Evolutionary conservation across 768 basidiomycete genomes (phyloP), one percentile per base, ranked within the genome.

Genomic region (Lactarius sp.): DNA sequence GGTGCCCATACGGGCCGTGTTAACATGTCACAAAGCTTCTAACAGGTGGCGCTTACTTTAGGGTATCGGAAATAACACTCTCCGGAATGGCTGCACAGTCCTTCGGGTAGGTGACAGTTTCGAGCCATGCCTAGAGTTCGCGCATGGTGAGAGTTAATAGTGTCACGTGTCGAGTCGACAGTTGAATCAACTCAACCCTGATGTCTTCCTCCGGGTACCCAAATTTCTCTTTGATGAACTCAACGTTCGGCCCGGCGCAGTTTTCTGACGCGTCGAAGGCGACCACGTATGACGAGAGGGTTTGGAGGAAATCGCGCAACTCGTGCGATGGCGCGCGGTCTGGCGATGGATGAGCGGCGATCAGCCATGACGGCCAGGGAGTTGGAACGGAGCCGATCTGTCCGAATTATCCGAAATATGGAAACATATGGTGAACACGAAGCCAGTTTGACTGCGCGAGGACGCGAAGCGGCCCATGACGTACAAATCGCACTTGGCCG

Each of bases 311-410:
- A 3, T 73, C 56, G 18, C 74, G 73, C 14, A 94, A 76, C 0
- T 77, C 77, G 1, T 72, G 69, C 0, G 81, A 64, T 4, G 83
- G 73, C 34, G 87, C 84, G 16, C 88, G 82, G n/a, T 79, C 73
- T 18, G 79, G 69, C 13, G 79, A 78, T 0, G 88, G 87, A 67
- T 92, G 88, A 8, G 92, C 92, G 31, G 92, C 95, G 70, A 98
- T 91, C 62, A 92, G 77, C 96, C 96, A 99, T 0, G 93, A 95
- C 14, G 94, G 92, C 96, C 96, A 99, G 0, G 96, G 96, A 0
- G 95, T 98, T 42, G 87, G 86, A 6, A 92, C 86, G 9, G 88
- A 85, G 14, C 90, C 88, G 66, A 93, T 92, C 90, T 92, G 60
- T 44, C 27, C 31, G 44, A 1, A 1, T 27, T 2, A 31, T 8